Conservation (phyloP, 495 filamentous ascomycete species). For the Hypoxylon trugodes region DNA sequence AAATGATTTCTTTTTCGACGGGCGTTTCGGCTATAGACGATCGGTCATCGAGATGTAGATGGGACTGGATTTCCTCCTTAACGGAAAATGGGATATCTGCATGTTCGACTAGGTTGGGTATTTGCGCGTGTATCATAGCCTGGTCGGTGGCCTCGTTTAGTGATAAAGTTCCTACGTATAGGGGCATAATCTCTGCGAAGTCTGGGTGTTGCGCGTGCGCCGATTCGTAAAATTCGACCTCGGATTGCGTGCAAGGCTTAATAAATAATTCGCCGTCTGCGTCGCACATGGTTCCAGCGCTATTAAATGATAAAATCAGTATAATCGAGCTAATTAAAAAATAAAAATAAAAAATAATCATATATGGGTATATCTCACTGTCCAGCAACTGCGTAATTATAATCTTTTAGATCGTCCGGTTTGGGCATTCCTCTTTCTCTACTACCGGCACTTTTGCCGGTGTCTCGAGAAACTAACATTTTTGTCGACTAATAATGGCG, state of each 20-base stretch:
- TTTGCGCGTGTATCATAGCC: slow-evolving; percentile 60
- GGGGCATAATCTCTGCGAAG: slow-evolving; percentile 82
- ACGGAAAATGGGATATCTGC: slow-evolving; percentile 54
- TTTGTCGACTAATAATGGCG: slow-evolving; percentile 20
- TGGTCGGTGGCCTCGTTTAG: slow-evolving; percentile 58
- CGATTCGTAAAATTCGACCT: slow-evolving; percentile 93
- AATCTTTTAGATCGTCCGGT: slow-evolving; percentile 69
- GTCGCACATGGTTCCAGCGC: slow-evolving; percentile 91
- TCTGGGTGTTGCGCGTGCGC: slow-evolving; percentile 68
- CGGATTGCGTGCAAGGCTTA: slow-evolving; percentile 88
- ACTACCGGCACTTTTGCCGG: slow-evolving; percentile 26
- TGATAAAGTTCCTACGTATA: slow-evolving; percentile 79
- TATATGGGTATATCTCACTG: slow-evolving; percentile 82
- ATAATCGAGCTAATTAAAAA: not conserved
- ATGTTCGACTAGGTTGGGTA: slow-evolving; percentile 54
- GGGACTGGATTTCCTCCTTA: slow-evolving; percentile 51
- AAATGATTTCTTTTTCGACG: slow-evolving; percentile 18
- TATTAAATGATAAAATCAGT: slow-evolving; percentile 48
- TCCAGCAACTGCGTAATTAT: slow-evolving; percentile 86
- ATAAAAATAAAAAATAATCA: too few relatives aligned
- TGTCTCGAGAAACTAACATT: slow-evolving; percentile 42
- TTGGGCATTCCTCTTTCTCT: slow-evolving; percentile 50
- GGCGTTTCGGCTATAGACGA: slow-evolving; percentile 39
- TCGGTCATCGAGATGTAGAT: slow-evolving; percentile 43
- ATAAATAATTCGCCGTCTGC: slow-evolving; percentile 85